Evolutionary conservation across 208 protist genomes (phyloP), one percentile per base, ranked within the genome.

Genomic region (Crithidia fasciculata): DNA sequence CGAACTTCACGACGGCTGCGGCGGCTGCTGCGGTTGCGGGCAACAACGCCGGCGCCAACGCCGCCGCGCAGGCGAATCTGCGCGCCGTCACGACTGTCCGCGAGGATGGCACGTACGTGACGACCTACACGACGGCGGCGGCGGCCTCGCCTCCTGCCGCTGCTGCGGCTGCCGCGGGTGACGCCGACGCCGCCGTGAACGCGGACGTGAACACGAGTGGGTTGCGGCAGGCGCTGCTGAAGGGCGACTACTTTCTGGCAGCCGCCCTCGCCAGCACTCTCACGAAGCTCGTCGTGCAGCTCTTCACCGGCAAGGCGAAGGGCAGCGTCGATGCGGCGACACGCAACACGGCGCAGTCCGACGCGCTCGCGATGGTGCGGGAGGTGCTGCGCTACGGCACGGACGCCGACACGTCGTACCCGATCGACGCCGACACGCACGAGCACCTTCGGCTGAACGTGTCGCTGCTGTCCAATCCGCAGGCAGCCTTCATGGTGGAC

Each of bases 221-320:
- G 13, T 71, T 97, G 72, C 85, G 91, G 3, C 19, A 53, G 50
- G 64, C 85, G 6, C 78, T 98, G 56, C 68, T 82, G 28, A 74
- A 80, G 39, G 97, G 98, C 10, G 96, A 99, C 74, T 98, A 97
- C 77, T 99, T 98, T 82, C 78, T 99, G 40, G 96, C 88, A 0
- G 55, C 95, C 9, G 86, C 90, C 5, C 73, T 99, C 10, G 88
- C 91, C 37, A 92, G 80, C 19, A 94, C 98, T 5, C 80, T 99
- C 0, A 83, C 90, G 2, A 99, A 99, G 86, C 88, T 99, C n/a
- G 92, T 97, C 40, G 70, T 98, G n/a, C 91, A 83, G 53, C 70
- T 93, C 18, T 86, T 83, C 65, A 56, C 59, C 13, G 49, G 44
- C 12, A 60, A 58, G 55, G 69, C 60, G 10, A 69, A 74, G 62